Evolutionary conservation across 129 eudicot genomes (phyloP).

Genomic region (Escallonia herrerae): DNA sequence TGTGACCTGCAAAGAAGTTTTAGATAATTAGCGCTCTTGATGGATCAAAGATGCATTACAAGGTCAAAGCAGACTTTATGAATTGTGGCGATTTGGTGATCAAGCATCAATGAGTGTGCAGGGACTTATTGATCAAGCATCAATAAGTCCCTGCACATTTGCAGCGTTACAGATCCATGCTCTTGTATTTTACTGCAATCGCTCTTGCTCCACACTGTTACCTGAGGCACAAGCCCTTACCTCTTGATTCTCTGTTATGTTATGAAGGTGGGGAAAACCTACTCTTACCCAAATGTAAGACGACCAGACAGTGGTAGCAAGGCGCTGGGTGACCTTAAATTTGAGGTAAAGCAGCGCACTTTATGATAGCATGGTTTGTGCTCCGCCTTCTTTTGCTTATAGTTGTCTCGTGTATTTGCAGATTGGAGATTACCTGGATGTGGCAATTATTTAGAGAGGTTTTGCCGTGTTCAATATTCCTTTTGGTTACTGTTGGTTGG

Average conservation of each 20-base stretch:
- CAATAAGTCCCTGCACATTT: no score
- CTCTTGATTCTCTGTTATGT: neutral
- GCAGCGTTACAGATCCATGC: neutral
- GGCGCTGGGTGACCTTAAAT: conserved; percentile 52
- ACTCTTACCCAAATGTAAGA: conserved; percentile 51
- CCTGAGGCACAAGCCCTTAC: no score
- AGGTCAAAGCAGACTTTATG: no score
- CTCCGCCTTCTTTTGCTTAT: neutral
- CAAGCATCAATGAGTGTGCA: no score
- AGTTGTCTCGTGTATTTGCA: conserved; percentile 22
- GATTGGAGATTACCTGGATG: conserved; percentile 93
- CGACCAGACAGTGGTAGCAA: conserved; percentile 65
- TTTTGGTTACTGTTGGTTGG: neutral
- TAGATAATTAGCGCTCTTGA: neutral
- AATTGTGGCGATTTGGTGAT: no score
- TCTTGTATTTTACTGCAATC: neutral
- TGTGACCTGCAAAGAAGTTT: no score
- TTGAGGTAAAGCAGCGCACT: conserved; percentile 42
- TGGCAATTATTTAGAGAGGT: conserved; percentile 50
- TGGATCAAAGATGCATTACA: neutral
- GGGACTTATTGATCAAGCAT: no score
- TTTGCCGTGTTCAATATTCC: neutral
- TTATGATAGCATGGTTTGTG: neutral
- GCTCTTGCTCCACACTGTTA: neutral
- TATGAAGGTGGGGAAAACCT: conserved; percentile 69